These are phyloP conservation scores for Paraphaeosphaeria sporulosa DNA, from an alignment of 2,329 filamentous ascomycete species.

Conservation along the genomic window DNA sequence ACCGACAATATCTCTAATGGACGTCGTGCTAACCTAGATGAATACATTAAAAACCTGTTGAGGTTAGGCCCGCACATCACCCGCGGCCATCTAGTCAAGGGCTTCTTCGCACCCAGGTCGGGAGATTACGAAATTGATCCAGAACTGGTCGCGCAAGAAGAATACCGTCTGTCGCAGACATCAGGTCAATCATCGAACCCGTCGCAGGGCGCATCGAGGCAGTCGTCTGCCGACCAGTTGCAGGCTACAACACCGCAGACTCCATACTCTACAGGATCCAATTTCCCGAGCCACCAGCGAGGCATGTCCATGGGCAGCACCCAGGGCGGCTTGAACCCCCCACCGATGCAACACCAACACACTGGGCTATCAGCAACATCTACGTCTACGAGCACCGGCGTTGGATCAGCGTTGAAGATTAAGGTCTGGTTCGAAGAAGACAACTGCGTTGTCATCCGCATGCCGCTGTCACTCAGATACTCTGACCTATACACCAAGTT, in stretches of 20 bases:
- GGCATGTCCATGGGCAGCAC: conserved; percentile 46
- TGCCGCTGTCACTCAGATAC: conserved; percentile 81
- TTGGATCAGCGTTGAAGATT: conserved; percentile 72
- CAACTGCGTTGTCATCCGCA: conserved; percentile 89
- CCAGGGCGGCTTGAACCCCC: conserved; percentile 42
- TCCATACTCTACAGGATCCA: conserved; percentile 44
- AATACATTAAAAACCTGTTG: conserved; percentile 92
- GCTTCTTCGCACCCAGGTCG: conserved; percentile 88
- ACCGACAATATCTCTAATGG: conserved; percentile 98
- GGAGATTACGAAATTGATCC: conserved; percentile 94
- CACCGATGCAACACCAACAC: conserved; percentile 49
- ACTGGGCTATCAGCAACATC: conserved; percentile 46
- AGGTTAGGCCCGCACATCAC: conserved; percentile 85
- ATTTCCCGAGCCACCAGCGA: conserved; percentile 53
- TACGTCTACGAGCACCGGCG: conserved; percentile 29
- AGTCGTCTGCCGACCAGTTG: conserved; percentile 50
- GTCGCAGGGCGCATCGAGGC: conserved; percentile 46
- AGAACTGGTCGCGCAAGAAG: conserved; percentile 66
- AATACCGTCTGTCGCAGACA: conserved; percentile 75
- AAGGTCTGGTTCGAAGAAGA: conserved; percentile 89
- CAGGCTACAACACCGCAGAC: conserved; percentile 46
- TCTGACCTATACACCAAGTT: conserved; percentile 84
- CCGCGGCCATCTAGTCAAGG: conserved; percentile 81
- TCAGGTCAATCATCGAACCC: conserved; percentile 51
- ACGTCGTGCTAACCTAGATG: conserved; percentile 88